phyloP scores from a whole-genome alignment of 2,329 filamentous ascomycete genomes.

The Pyricularia sp. region DNA sequence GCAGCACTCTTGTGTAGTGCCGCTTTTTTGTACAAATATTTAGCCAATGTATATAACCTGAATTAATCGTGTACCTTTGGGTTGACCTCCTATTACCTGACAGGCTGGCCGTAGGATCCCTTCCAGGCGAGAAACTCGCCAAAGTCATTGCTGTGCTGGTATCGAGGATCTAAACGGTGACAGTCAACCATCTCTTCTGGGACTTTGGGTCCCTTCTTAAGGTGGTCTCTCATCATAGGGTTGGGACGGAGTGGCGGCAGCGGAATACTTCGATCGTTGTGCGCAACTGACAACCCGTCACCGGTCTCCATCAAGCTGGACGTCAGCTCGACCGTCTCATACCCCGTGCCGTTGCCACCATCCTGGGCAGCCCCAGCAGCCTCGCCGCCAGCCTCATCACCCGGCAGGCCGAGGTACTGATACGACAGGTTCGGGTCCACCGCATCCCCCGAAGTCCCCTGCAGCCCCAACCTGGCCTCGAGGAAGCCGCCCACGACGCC shows the following conservation, averaged over 20 bases:
- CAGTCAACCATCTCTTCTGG: conserved; percentile 1
- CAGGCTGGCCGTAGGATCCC: neutral
- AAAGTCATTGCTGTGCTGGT: neutral
- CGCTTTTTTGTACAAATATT: neutral
- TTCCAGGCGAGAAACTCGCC: neutral
- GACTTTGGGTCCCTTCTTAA: neutral
- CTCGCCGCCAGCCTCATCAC: conserved; percentile 1
- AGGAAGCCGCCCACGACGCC: conserved; percentile 37
- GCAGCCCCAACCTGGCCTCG: conserved; percentile 26
- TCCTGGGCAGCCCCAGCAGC: neutral
- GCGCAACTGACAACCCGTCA: conserved; percentile 13
- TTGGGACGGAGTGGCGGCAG: conserved; percentile 11
- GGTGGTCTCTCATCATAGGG: neutral
- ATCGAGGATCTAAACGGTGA: conserved; percentile 1
- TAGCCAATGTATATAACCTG: neutral
- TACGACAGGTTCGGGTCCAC: neutral
- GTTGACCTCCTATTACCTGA: neutral
- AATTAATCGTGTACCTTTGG: too few species aligned
- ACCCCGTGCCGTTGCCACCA: conserved; percentile 9
- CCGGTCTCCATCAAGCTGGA: conserved; percentile 18
- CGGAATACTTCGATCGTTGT: conserved; percentile 11
- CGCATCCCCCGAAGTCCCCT: neutral
- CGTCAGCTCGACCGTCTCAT: conserved; percentile 10
- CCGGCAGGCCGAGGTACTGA: neutral
- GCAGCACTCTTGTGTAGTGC: conserved; percentile 5